Conservation (phyloP, 1,284 basidiomycete species). For the Ceratobasidium sp. region DNA sequence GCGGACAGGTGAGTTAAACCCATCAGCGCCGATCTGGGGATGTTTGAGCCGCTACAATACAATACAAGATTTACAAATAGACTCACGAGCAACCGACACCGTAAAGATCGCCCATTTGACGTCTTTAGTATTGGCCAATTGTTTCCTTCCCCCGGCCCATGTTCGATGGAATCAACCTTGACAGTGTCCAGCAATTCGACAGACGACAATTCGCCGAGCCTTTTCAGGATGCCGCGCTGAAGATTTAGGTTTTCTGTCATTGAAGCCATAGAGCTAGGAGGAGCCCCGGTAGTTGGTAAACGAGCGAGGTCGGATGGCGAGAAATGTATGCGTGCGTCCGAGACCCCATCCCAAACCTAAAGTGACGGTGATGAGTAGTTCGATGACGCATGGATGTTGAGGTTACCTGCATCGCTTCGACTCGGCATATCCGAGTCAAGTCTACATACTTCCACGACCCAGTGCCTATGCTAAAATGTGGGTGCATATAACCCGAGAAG, state of each 20-base stretch:
- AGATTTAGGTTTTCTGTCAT: conserved; percentile 86
- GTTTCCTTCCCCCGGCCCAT: conserved; percentile 58
- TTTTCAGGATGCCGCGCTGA: conserved; percentile 79
- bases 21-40: conserved; percentile 90
- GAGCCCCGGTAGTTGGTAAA: conserved; percentile 43
- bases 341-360: conserved; percentile 91
- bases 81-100: conserved; percentile 77
- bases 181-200: conserved; percentile 72
- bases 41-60: conserved; percentile 37
- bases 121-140: conserved; percentile 81
- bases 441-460: conserved; percentile 89
- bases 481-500: neutral
- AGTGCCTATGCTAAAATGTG: conserved; percentile 63
- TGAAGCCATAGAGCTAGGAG: conserved; percentile 67
- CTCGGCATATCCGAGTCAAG: conserved; percentile 69
- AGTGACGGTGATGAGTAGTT: neutral
- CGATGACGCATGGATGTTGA: conserved; percentile 44
- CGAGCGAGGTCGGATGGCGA: conserved; percentile 63
- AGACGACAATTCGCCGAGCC: conserved; percentile 59
- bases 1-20: conserved; percentile 93
- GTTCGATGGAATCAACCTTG: conserved; percentile 71
- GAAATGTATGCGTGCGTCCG: conserved; percentile 81
- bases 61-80: neutral
- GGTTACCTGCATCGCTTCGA: conserved; percentile 85
- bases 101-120: conserved; percentile 68